Conservation (phyloP, 2,329 filamentous ascomycete genomes). For the Daldinia sp. region DNA sequence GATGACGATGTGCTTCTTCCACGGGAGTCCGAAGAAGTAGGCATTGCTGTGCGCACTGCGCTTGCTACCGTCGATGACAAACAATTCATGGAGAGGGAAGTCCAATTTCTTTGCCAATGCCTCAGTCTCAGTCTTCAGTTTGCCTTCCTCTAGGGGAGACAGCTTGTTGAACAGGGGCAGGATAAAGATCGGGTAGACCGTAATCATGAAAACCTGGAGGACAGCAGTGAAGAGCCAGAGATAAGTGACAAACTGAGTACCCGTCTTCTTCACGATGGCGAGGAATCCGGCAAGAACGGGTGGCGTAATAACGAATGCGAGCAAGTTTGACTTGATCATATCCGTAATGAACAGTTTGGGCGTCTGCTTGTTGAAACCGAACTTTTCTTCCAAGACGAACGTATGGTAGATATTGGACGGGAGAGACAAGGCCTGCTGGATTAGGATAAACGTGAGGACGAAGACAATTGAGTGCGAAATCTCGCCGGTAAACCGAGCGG, state of each 20-base stretch:
- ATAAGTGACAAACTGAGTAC: conserved; percentile 96
- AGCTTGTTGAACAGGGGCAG: conserved; percentile 98
- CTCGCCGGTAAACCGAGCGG: conserved; percentile 83
- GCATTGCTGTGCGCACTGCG: conserved; percentile 88
- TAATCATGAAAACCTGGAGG: conserved; percentile 93
- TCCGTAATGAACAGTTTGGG: conserved; percentile 86
- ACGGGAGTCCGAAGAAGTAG: conserved; percentile 96
- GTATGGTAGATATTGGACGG: conserved; percentile 90
- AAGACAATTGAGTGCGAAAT: conserved; percentile 94
- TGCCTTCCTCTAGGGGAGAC: conserved; percentile 85
- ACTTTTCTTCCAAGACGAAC: conserved; percentile 95
- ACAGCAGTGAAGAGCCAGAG: conserved; percentile 92
- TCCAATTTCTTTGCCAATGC: conserved; percentile 81
- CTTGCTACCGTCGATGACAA: conserved; percentile 94
- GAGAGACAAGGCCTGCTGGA: conserved; percentile 80
- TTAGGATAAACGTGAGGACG: conserved; percentile 83
- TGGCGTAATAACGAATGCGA: conserved; percentile 80
- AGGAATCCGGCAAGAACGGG: conserved; percentile 93
- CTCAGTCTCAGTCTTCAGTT: conserved; percentile 89
- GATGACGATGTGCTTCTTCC: conserved; percentile 99
- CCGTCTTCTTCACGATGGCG: conserved; percentile 92
- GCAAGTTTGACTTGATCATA: conserved; percentile 87
- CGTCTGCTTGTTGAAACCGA: conserved; percentile 99
- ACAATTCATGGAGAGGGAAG: conserved; percentile 91
- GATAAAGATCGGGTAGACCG: conserved; percentile 93